These are phyloP conservation scores for Brassica napus DNA, from an alignment of 345 rosid species.

Conservation along the genomic window Da-Ae NC_063451.1:41445001-41445500, in stretches of 20 bases:
- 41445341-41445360: neutral
- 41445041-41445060: slow-evolving; percentile 37
- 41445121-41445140: slow-evolving; percentile 23
- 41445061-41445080: slow-evolving; percentile 12
- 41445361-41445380: neutral
- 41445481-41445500: neutral
- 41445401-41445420: neutral
- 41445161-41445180: neutral
- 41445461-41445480: neutral
- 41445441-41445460: neutral
- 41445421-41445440: neutral
- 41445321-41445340: neutral
- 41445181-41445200: slow-evolving; percentile 16
- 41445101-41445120: slow-evolving; percentile 24
- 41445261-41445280: neutral
- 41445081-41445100: slow-evolving; percentile 26
- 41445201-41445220: slow-evolving; percentile 1
- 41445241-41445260: neutral
- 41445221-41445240: neutral
- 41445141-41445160: neutral
- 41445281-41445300: neutral
- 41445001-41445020: slow-evolving; percentile 17
- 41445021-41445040: slow-evolving; percentile 32
- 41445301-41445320: neutral
- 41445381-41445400: neutral